phyloP scores from a whole-genome alignment of 768 basidiomycete genomes.

The Gelatoporia subvermispora region DNA sequence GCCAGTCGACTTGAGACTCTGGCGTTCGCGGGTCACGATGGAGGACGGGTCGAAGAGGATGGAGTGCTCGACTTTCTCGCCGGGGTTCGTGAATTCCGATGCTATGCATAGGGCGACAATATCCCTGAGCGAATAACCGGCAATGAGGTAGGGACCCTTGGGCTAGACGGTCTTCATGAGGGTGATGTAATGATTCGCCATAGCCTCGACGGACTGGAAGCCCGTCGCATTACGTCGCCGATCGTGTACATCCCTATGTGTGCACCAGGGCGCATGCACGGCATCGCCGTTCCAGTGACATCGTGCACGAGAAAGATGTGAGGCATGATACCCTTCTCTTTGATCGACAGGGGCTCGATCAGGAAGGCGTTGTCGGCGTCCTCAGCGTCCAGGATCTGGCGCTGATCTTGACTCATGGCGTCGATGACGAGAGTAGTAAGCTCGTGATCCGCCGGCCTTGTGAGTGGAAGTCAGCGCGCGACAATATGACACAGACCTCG shows the following conservation, averaged over 20 bases:
- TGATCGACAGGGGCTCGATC: slow-evolving; percentile 25
- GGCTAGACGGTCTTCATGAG: slow-evolving; percentile 23
- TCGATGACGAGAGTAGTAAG: slow-evolving; percentile 23
- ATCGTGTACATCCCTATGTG: slow-evolving; percentile 32
- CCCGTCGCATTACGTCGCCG: slow-evolving; percentile 25
- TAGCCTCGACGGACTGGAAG: slow-evolving; percentile 24
- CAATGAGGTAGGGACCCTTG: slow-evolving; percentile 22
- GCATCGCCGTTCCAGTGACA: slow-evolving; percentile 28
- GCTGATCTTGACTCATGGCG: slow-evolving; percentile 19
- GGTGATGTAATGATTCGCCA: slow-evolving; percentile 28
- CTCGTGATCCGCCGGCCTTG: slow-evolving; percentile 24
- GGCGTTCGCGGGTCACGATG: slow-evolving; percentile 22
- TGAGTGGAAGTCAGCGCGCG: not conserved
- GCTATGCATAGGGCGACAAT: slow-evolving; percentile 26
- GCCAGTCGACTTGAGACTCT: slow-evolving; percentile 25
- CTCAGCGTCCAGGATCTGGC: slow-evolving; percentile 26
- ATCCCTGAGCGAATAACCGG: slow-evolving; percentile 26
- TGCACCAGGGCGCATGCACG: slow-evolving; percentile 28
- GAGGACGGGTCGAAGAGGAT: slow-evolving; percentile 27
- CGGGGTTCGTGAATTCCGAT: slow-evolving; percentile 18
- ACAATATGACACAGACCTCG: not conserved
- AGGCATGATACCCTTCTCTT: slow-evolving; percentile 25
- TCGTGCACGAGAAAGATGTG: slow-evolving; percentile 27
- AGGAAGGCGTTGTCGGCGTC: slow-evolving; percentile 26
- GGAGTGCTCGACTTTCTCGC: slow-evolving; percentile 21